Base-by-base conservation (phyloP, 441 rosid genomes). In the Adansonia grandidieri region DNA sequence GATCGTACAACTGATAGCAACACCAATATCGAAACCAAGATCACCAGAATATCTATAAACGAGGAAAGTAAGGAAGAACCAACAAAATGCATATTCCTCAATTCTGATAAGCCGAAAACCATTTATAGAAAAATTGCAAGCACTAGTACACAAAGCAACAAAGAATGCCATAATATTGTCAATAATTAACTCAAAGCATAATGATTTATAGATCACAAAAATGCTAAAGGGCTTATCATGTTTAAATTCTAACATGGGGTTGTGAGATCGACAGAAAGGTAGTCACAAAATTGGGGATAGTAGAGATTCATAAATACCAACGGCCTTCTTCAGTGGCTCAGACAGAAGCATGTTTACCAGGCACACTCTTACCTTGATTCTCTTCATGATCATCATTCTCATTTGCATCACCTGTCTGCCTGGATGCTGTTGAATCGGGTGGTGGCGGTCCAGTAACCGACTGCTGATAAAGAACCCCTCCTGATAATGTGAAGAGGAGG, bases 391-490 rank as follows among this genome's bases (percentile, higher is more conserved):
- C 80, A 76, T 84, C 88, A 9, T 54, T 71, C 50, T 72, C 86
- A 61, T 78, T 78, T 58, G 83, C 89, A 57, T n/a, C 71, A 47
- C 73, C 81, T 7, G 58, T 62, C 78, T 74, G 88, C 76, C 81
- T 24, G 57, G 89, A 57, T 19, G 79, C 71, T n/a, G 78, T 56
- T 5, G 80, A 45, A n/a, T 89, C 89, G 28, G 1, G 9, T 48
- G 85, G 83, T 65, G 80, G 86, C 5, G 79, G 61, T 71, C 83
- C 81, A 24, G 90, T 89, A 15, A 92, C 98, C 0, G 96, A 94
- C 83, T 96, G 99, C 88, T 96, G 99, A 87, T 96, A 96, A 79
- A 89, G 86, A 84, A 96, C 89, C 0, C 98, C 99, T 67, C 97
- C 97, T 8, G 87, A 74, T 45, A 96, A 86, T 0, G 97, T 94